A percentile compares a stretch with the other conserved stretches of the same genome.
Evolutionary conservation across 2,329 filamentous ascomycete genomes (phyloP).

Genomic region (Colletotrichum higginsianum): DNA sequence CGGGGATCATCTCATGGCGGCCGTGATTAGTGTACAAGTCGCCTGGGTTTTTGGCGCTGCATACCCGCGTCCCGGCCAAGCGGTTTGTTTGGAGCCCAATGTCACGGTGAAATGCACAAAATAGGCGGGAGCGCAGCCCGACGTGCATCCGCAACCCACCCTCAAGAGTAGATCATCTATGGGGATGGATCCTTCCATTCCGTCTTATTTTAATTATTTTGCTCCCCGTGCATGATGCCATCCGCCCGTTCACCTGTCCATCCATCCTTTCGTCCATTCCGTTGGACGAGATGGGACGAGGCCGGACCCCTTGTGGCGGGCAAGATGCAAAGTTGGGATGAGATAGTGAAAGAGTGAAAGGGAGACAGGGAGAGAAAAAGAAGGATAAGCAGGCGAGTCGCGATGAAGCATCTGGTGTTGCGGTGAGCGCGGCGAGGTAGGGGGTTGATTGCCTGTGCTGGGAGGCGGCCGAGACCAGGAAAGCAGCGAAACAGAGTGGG

Average conservation of each 20-base stretch:
- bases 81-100: constrained; percentile 11
- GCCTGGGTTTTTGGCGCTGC: background rate
- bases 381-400: background rate
- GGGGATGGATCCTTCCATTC: background rate
- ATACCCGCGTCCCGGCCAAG: background rate
- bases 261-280: background rate
- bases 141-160: constrained; percentile 15
- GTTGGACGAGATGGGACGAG: background rate
- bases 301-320: background rate
- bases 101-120: constrained; percentile 3
- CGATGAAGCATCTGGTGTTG: background rate
- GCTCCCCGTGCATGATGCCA: too few species aligned
- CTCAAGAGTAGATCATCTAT: background rate
- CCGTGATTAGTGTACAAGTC: background rate
- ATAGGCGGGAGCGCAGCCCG: constrained; percentile 1
- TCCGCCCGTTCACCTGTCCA: background rate
- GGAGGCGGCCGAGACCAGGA: constrained; percentile 13
- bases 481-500: background rate
- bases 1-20: background rate
- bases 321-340: background rate
- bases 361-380: background rate
- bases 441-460: constrained; percentile 8
- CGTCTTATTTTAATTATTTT: too few species aligned
- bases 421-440: constrained; percentile 7
- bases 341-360: background rate